Conservation (phyloP, 345 rosid species). For the Citrus sinensis region DVS_A1.0 CM039163.1:9682001-9682500, state of each 20-base stretch:
- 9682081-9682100: background rate
- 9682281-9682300: background rate
- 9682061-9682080: background rate
- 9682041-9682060: background rate
- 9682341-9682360: conserved; percentile 77
- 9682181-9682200: conserved; percentile 71
- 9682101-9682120: background rate
- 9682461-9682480: conserved; percentile 86
- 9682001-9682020: background rate
- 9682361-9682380: conserved; percentile 81
- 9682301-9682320: background rate
- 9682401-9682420: conserved; percentile 84
- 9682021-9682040: background rate
- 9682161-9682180: background rate
- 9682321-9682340: conserved; percentile 44
- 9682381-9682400: conserved; percentile 82
- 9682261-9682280: conserved; percentile 12
- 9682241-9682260: conserved; percentile 98
- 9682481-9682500: background rate
- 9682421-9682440: conserved; percentile 87
- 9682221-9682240: conserved; percentile 93
- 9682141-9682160: background rate
- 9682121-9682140: background rate
- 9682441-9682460: conserved; percentile 82
- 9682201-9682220: conserved; percentile 75